These are phyloP conservation scores for Microdochium trichocladiopsis DNA, from an alignment of 2,329 filamentous ascomycete species.

Conservation along the genomic window DNA sequence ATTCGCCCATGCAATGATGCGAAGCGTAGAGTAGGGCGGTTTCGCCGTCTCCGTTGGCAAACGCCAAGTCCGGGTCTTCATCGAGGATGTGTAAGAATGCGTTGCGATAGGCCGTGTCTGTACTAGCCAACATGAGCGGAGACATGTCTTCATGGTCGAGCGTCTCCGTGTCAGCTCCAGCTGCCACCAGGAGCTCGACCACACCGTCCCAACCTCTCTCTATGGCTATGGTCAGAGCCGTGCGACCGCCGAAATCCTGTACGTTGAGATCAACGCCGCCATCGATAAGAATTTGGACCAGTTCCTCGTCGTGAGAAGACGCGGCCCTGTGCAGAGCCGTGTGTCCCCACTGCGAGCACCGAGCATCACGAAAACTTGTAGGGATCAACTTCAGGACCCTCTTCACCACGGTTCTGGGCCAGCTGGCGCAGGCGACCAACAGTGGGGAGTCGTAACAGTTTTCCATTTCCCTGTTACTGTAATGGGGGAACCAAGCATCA, in stretches of 20 bases:
- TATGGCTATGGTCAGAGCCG: neutral
- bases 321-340: too few relatives aligned
- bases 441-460: too few relatives aligned
- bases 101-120: neutral
- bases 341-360: too few relatives aligned
- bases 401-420: too few relatives aligned
- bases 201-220: neutral
- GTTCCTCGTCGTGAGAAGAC: too few relatives aligned
- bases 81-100: neutral
- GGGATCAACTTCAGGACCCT: too few relatives aligned
- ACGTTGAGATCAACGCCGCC: neutral
- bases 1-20: neutral
- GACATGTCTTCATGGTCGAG: neutral
- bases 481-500: too few relatives aligned
- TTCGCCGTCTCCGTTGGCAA: neutral
- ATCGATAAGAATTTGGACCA: too few relatives aligned
- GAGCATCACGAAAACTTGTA: too few relatives aligned
- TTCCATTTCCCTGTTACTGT: too few relatives aligned
- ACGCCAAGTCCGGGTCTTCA: too few relatives aligned
- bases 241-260: neutral
- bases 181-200: neutral
- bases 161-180: neutral
- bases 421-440: too few relatives aligned
- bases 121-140: neutral
- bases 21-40: neutral